A percentile compares a stretch with the other conserved stretches of the same genome.
Evolutionary conservation across 768 basidiomycete species (phyloP).

Genomic region (Xanthoconium purpureum): DNA sequence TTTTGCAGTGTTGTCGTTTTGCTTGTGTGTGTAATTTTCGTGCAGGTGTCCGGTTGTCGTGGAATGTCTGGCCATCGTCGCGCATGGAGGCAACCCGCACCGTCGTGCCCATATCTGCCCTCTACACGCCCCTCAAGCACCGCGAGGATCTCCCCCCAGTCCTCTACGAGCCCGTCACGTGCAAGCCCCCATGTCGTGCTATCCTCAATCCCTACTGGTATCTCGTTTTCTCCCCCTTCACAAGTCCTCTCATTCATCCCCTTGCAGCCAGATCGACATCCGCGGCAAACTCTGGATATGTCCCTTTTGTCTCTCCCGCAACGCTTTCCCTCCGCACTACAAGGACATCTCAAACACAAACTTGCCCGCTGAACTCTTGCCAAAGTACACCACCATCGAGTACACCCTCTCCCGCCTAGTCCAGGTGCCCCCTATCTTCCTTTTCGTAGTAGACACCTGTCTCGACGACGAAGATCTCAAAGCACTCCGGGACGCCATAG

Average conservation of each 20-base stretch:
- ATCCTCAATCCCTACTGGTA: constrained; percentile 98
- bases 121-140: constrained; percentile 93
- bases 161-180: constrained; percentile 96
- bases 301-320: constrained; percentile 95
- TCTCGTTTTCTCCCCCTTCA: constrained; percentile 20
- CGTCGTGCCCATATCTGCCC: constrained; percentile 96
- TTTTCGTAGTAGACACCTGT: constrained; percentile 97
- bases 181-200: constrained; percentile 96
- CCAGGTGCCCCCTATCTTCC: constrained; percentile 92
- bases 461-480: constrained; percentile 94
- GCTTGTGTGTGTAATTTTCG: background rate
- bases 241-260: background rate
- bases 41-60: constrained; percentile 88
- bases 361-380: constrained; percentile 91
- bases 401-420: constrained; percentile 94
- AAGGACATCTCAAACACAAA: constrained; percentile 98
- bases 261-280: constrained; percentile 90
- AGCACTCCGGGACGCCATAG: constrained; percentile 90
- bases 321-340: constrained; percentile 97
- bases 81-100: constrained; percentile 97
- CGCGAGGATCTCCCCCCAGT: constrained; percentile 94
- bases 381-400: constrained; percentile 99
- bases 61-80: constrained; percentile 99
- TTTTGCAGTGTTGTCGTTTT: background rate
- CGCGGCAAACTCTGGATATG: constrained; percentile 99